Base-by-base conservation (phyloP, 2,329 filamentous ascomycete genomes). In the Fusarium tjaetaba region DNA sequence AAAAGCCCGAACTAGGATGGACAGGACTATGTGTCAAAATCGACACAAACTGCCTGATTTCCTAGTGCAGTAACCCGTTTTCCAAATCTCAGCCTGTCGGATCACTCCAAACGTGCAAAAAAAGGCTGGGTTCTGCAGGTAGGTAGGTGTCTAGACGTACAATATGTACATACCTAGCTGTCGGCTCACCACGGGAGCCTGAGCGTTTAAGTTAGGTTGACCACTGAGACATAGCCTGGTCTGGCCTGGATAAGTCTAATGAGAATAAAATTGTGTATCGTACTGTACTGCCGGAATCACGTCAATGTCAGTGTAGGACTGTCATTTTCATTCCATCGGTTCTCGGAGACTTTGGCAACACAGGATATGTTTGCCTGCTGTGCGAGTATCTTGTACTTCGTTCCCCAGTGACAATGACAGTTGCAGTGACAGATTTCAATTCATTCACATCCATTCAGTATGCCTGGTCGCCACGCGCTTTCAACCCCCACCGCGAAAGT, bases 41-140 rank as follows among this genome's bases (percentile, higher is more conserved):
- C 42, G 45, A 32, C 26, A 39, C 41, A 70, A 70, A 70, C 59
- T 69, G 48, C 53, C 56, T 55, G 71, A 71, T 51, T 72, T 60
- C 71, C 71, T 53, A 68, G 56, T 60, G 24, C 43, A 70, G 66
- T 60, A 74, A 68, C 32, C 71, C 61, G 58, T 61, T 64, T 32
- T 52, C 58, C n/a, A 7, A 52, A 16, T 30, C 24, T 48, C 43
- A 66, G 57, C 72, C 72, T 74, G 65, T 73, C 71, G 53, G 71
- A 60, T 73, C 55, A 30, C 71, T 68, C 45, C 65, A 66, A 65
- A 49, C 51, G 18, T 24, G 20, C 15, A 34, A 60, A 60, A 73
- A 70, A 75, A 59, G 72, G 72, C 66, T 75, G 70, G 72, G 59
- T 32, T 61, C 34, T 73, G 58, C 65, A 70, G 58, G 68, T 48